phyloP scores from a whole-genome alignment of 108 stramenopile genomes.

The Cyclotella cryptica region DNA sequence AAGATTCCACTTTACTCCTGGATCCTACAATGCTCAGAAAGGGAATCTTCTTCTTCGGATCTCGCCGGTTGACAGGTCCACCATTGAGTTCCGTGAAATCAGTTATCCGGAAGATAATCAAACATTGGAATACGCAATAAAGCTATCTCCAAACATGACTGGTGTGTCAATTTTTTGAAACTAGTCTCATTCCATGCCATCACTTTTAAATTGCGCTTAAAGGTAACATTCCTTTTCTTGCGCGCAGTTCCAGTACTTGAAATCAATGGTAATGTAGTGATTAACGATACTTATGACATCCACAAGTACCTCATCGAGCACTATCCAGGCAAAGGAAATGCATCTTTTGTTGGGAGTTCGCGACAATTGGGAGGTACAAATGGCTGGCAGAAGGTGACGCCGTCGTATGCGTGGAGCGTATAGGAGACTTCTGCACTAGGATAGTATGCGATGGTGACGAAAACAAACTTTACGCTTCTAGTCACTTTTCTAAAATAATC shows the following conservation, averaged over 20 bases:
- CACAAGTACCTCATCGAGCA: conserved; percentile 15
- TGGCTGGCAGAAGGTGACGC: too few relatives aligned
- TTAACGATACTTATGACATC: conserved; percentile 9
- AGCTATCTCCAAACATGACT: conserved; percentile 17
- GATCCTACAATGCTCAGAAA: conserved; percentile 11
- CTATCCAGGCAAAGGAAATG: conserved; percentile 17
- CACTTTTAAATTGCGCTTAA: neutral
- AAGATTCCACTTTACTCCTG: conserved; percentile 4
- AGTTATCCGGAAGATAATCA: conserved; percentile 10
- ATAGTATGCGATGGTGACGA: too few relatives aligned
- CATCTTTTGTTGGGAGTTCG: too few relatives aligned
- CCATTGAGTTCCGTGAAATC: neutral
- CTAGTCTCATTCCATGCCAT: too few relatives aligned
- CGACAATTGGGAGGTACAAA: too few relatives aligned
- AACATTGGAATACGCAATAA: conserved; percentile 11
- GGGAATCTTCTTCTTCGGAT: conserved; percentile 6
- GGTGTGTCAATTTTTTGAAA: neutral
- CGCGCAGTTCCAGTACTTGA: conserved; percentile 6
- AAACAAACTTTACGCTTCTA: too few relatives aligned
- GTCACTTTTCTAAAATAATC: too few relatives aligned
- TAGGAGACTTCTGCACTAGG: too few relatives aligned
- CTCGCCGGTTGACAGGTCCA: neutral
- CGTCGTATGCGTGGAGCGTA: too few relatives aligned
- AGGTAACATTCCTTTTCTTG: neutral
- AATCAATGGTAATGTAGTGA: conserved; percentile 10